Conservation (phyloP, 768 basidiomycete genomes). For the Lactarius pseudohatsudake region DNA sequence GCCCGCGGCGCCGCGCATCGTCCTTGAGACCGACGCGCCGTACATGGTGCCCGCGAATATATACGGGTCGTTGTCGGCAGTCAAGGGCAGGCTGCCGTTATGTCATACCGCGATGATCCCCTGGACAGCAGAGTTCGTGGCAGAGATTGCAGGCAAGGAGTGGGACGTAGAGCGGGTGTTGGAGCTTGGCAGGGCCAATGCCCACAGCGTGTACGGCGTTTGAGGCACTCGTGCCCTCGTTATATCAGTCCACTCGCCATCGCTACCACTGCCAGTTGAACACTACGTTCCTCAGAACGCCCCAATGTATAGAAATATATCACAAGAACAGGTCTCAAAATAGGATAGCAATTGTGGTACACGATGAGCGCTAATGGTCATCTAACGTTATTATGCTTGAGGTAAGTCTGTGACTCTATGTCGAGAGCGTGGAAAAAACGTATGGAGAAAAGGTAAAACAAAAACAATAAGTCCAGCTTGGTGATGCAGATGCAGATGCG, state of each 20-base stretch:
- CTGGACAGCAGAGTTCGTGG: conserved; percentile 79
- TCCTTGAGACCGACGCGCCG: conserved; percentile 86
- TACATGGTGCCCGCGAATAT: conserved; percentile 83
- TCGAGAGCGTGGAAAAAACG: conserved; percentile 11
- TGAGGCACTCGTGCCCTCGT: conserved; percentile 10
- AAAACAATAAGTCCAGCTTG: conserved; percentile 16
- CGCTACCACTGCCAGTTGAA: background rate
- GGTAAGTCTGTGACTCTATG: conserved; percentile 13
- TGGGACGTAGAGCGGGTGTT: conserved; percentile 62
- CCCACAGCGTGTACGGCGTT: conserved; percentile 56
- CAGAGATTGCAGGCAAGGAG: conserved; percentile 42
- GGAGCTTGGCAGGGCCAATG: conserved; percentile 62
- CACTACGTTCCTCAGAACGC: background rate
- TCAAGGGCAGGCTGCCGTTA: conserved; percentile 64
- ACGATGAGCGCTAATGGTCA: conserved; percentile 12
- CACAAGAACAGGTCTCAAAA: background rate
- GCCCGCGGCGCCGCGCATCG: conserved; percentile 35
- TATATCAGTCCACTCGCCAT: background rate
- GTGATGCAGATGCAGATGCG: conserved; percentile 14
- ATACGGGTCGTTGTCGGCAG: conserved; percentile 51
- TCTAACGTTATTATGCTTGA: conserved; percentile 10
- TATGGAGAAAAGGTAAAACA: background rate
- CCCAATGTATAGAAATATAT: background rate
- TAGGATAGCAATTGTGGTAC: conserved; percentile 11
- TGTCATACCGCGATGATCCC: conserved; percentile 83